Base-by-base conservation (phyloP, 2,329 filamentous ascomycete genomes). In the Ophiostoma triangulosporum region DNA sequence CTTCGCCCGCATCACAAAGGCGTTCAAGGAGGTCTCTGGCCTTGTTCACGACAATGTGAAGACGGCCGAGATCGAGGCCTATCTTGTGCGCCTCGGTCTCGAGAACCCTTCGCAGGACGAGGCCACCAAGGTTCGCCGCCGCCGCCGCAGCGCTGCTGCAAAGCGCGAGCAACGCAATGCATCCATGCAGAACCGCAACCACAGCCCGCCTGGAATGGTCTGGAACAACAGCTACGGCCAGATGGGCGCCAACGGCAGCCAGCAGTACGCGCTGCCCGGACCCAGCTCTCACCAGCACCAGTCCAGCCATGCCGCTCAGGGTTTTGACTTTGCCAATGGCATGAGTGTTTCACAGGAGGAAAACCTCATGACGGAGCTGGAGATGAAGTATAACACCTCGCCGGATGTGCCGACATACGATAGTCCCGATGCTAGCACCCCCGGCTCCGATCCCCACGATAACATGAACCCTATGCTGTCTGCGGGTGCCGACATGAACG, bases 21-120 rank as follows among this genome's bases (percentile, higher is more conserved):
- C 65, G 20, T 75, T 78, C 62, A 68, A 69, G 56, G 73, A 77
- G 52, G 64, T 70, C 27, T 74, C 74, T 2, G 76, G 76, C 45
- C 74, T 73, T 43, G 70, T n/a, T n/a, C n/a, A 71, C 51, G 71
- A 68, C 66, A 69, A 73, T 32, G 73, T 76, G 65, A 77, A 72
- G 57, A 63, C 70, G 4, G 67, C 66, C 29, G 73, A 77, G 56
- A 67, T 79, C 36, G 71, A 76, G 57, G 68, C 71, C 60, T 72
- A 73, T 58, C 65, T 78, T 2, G 70, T 76, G 52, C 70, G 71
- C 56, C 57, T 73, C 40, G 73, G 70, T 52, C 63, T 75, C 49
- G 71, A 75, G 53, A 70, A 75, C 53, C 62, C 71, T 20, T 68
- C 69, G 54, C 63, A 69, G 46, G 67, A 73, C 46, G 63, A 68